These are phyloP conservation scores for Orbilia ellipsospora DNA, from an alignment of 2,329 filamentous ascomycete species.

Conservation along the genomic window DNA sequence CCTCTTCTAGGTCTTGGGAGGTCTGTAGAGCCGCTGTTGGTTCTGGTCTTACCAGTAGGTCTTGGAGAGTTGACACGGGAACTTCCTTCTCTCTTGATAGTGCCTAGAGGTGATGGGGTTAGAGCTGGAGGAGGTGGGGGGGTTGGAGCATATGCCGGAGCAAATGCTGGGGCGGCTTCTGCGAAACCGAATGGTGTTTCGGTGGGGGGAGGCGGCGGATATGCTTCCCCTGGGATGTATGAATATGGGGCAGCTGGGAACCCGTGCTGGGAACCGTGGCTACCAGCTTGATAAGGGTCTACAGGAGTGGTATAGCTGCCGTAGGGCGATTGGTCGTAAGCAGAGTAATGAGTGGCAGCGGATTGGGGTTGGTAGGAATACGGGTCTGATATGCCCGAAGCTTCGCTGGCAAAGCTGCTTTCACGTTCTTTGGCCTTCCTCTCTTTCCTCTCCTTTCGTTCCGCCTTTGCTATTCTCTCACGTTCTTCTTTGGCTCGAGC, in stretches of 20 bases:
- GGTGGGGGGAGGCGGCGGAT: slow-evolving; percentile 26
- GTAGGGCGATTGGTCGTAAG: slow-evolving; percentile 51
- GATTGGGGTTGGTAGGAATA: slow-evolving; percentile 53
- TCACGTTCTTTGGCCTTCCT: slow-evolving; percentile 39
- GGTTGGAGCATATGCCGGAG: slow-evolving; percentile 49
- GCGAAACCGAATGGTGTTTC: slow-evolving; percentile 39
- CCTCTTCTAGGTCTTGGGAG: slow-evolving; percentile 43
- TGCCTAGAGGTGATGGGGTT: slow-evolving; percentile 43
- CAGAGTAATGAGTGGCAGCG: slow-evolving; percentile 43
- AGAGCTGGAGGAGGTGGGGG: slow-evolving; percentile 50
- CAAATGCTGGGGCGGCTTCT: slow-evolving; percentile 31
- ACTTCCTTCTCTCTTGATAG: slow-evolving; percentile 32
- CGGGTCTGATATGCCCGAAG: slow-evolving; percentile 27
- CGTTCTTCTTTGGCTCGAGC: slow-evolving; percentile 44
- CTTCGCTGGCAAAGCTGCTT: slow-evolving; percentile 45
- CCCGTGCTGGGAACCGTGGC: slow-evolving; percentile 53
- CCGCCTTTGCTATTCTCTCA: slow-evolving; percentile 31
- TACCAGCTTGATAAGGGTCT: slow-evolving; percentile 48
- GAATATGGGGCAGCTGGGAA: slow-evolving; percentile 39
- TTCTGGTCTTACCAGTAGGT: slow-evolving; percentile 34
- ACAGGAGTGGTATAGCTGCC: slow-evolving; percentile 47
- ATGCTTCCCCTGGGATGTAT: slow-evolving; percentile 40
- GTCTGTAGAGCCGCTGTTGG: slow-evolving; percentile 43
- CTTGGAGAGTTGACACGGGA: slow-evolving; percentile 47
- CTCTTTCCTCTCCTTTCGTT: slow-evolving; percentile 37